Base-by-base conservation (phyloP, 73 alveolate species). In the Paramecium tetraurelia region DNA sequence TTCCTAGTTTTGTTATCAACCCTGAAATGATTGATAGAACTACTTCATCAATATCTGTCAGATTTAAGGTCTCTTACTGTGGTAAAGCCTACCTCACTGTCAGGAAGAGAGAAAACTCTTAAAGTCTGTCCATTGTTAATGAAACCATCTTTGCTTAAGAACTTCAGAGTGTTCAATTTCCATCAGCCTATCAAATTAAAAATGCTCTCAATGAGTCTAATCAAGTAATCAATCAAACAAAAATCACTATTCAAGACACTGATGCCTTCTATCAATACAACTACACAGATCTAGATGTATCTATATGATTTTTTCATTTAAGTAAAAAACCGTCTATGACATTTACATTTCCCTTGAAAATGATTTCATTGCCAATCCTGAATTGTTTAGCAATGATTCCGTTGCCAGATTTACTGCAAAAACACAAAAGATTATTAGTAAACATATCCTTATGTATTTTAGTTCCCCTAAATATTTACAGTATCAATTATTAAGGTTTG, bases 1-100 rank as follows among this genome's bases (percentile, higher is more conserved):
- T 80, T 24, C 90, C 90, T 43, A 80, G 29, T 48, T 80, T 80
- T 80, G 75, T 80, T 4, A 48, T 80, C 16, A 22, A 33, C 12
- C 90, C 90, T 20, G 90, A 80, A 46, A 80, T 80, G 90, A 80
- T 80, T 24, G 90, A 80, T n/a, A 21, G 90, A 16, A 80, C 90
- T 16, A 80, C 72, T 0, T 44, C 76, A 9, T 80, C 90, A 2
- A 80, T 80, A 18, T 80, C 90, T 24, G 10, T 80, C 2, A 80
- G 90, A 80, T 80, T 80, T 44, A 44, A 41, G 22, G 58, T 80
- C 8, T 80, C 90, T 31, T 80, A 80, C 46, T 80, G 90, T 44
- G 90, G 90, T 18, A 18, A 5, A 7, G 75, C 75, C 3, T 80
- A 80, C 18, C 72, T 80, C 4, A 20, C 46, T 0, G 16, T 80